Conservation (phyloP, 2,329 filamentous ascomycete genomes). For the Emmonsiellopsis sp. region DNA sequence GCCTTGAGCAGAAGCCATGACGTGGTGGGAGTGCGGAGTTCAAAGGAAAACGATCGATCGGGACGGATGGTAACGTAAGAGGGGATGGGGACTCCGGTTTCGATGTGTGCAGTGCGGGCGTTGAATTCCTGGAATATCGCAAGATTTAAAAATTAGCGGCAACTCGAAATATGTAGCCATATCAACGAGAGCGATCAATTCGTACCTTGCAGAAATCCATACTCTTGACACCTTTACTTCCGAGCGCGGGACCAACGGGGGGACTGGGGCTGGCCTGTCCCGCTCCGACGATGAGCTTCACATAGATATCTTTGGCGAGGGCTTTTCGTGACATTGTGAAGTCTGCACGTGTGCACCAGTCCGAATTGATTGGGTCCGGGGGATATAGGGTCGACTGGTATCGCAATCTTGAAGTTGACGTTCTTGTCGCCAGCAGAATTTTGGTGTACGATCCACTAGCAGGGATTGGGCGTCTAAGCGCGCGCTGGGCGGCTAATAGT, state of each 20-base stretch:
- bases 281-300: slow-evolving; percentile 95
- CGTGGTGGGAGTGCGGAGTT: slow-evolving; percentile 88
- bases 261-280: slow-evolving; percentile 92
- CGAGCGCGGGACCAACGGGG: slow-evolving; percentile 89
- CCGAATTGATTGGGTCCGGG: slow-evolving; percentile 2
- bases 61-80: slow-evolving; percentile 85
- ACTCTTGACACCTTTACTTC: slow-evolving; percentile 95
- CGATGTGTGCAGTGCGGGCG: slow-evolving; percentile 79
- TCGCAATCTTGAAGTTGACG: background rate
- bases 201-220: slow-evolving; percentile 98
- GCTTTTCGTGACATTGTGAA: slow-evolving; percentile 44
- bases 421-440: background rate
- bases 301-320: slow-evolving; percentile 59
- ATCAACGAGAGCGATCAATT: background rate
- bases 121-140: slow-evolving; percentile 78
- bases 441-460: background rate
- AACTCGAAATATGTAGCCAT: background rate
- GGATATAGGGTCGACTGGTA: background rate
- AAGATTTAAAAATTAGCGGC: background rate
- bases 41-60: slow-evolving; percentile 88
- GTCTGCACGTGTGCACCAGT: background rate
- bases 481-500: background rate
- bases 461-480: background rate
- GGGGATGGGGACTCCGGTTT: slow-evolving; percentile 74
- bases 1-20: slow-evolving; percentile 81